Base-by-base conservation (phyloP, 805 yeast species). In the Tetrapisispora fleetii region DNA sequence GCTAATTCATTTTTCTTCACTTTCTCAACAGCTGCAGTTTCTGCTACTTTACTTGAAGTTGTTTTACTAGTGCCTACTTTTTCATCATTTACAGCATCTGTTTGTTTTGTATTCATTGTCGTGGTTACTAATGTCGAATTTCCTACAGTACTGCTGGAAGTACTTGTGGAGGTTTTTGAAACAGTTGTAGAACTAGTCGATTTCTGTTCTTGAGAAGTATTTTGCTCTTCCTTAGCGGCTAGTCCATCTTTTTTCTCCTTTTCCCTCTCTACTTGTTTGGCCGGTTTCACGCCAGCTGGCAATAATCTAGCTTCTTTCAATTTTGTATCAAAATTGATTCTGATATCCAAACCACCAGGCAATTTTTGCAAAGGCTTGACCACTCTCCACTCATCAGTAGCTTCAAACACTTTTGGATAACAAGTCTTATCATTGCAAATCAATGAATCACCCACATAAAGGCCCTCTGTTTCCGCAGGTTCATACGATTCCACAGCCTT, bases 271-370 rank as follows among this genome's bases (percentile, higher is more conserved):
- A 28, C 28, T 32, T 41, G 44, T 18, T 41, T 41, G 9, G 37
- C 36, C 17, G 44, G 44, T 32, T 48, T 55, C 14, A 16, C 45
- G 2, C 28, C 47, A 3, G 27, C 48, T 37, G 50, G 51, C 5
- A 42, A 19, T 18, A 83, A 51, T 54, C 79, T 84, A 1, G 95
- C 96, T 63, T 83, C 85, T 56, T 75, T 78, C 27, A 67, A 64
- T 18, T 83, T 81, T 0, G 89, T 80, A n/a, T 82, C 86, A 49
- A 89, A 66, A 61, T 87, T 82, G 55, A 90, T 57, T 54, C 86
- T 72, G 13, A 89, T 78, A 63, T 85, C 90, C 30, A 62, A 48
- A 14, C 97, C 98, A 7, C 77, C 77, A 0, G 96, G 95, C 3
- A 90, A 73, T 8, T 76, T 73, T 58, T 87, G 96, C n/a, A 81